phyloP scores from a whole-genome alignment of 768 basidiomycete genomes.

The Tylopilus plumbeoviolaceoides region DNA sequence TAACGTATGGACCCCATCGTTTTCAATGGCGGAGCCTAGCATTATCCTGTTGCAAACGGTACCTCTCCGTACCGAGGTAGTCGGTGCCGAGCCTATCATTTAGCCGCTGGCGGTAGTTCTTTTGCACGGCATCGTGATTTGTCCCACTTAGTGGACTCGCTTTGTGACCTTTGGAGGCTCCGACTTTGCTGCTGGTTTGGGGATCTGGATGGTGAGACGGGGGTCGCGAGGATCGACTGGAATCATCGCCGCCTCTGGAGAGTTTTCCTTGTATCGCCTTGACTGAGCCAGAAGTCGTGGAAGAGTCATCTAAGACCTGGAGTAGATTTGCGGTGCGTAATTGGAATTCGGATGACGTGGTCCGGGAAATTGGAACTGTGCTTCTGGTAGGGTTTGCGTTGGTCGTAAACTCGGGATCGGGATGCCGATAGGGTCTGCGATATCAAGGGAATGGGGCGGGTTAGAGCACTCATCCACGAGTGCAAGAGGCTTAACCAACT shows the following conservation, averaged over 20 bases:
- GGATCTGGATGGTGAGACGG: constrained; percentile 67
- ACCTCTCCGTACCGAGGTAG: constrained; percentile 79
- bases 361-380: constrained; percentile 46
- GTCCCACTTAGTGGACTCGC: constrained; percentile 24
- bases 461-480: constrained; percentile 30
- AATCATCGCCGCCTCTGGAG: constrained; percentile 45
- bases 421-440: constrained; percentile 29
- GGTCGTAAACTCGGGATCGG: constrained; percentile 23
- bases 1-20: constrained; percentile 97
- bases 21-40: constrained; percentile 90
- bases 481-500: constrained; percentile 36
- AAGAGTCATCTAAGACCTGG: too few species aligned
- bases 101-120: constrained; percentile 60
- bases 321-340: constrained; percentile 35
- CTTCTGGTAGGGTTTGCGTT: constrained; percentile 11
- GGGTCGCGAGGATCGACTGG: constrained; percentile 27
- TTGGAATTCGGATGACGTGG: constrained; percentile 26
- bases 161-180: constrained; percentile 41
- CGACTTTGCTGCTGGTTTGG: constrained; percentile 41
- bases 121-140: constrained; percentile 18
- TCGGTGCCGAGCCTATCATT: constrained; percentile 57
- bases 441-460: constrained; percentile 24
- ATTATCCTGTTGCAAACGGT: constrained; percentile 81
- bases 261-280: constrained; percentile 74
- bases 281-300: constrained; percentile 43